phyloP scores from a whole-genome alignment of 169 alveolate species.

The Ophryocystis elektroscirrha region DNA sequence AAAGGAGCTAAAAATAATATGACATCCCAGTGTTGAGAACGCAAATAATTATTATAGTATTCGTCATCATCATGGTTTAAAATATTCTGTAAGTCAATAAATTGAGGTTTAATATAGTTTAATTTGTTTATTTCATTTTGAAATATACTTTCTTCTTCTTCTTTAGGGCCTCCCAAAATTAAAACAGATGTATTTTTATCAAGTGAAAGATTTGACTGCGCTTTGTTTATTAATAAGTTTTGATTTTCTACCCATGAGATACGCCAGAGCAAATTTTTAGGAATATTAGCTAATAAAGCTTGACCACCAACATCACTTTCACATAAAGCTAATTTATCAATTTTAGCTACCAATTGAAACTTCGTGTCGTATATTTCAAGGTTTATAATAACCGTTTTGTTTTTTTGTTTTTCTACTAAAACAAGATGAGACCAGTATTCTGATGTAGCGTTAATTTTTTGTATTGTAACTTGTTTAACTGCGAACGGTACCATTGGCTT shows the following conservation, averaged over 20 bases:
- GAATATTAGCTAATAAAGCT: constrained; percentile 23
- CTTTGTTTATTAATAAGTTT: neutral
- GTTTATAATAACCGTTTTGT: neutral
- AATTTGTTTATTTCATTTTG: too few relatives aligned
- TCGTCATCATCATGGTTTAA: too few relatives aligned
- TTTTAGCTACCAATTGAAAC: constrained; percentile 1
- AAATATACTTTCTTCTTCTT: too few relatives aligned
- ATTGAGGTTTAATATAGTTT: too few relatives aligned
- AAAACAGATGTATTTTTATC: neutral
- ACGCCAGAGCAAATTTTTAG: constrained; percentile 19
- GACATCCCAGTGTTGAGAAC: too few relatives aligned
- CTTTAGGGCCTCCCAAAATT: neutral
- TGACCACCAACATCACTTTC: constrained; percentile 14
- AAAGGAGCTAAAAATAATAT: too few relatives aligned
- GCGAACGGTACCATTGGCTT: constrained; percentile 34
- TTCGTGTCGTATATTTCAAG: neutral
- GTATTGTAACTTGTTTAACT: constrained; percentile 16
- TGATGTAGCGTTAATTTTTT: neutral
- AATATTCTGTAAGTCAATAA: too few relatives aligned
- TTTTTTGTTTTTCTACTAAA: neutral
- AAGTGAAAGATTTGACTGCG: neutral
- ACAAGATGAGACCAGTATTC: neutral
- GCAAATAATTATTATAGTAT: too few relatives aligned
- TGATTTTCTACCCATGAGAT: constrained; percentile 13
- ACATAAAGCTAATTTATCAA: constrained; percentile 17